Percentiles rank a stretch among this genome's conserved stretches.
phyloP scores from a whole-genome alignment of 202 grass and related monocot genomes.

The Hordeum pubiflorum region DNA sequence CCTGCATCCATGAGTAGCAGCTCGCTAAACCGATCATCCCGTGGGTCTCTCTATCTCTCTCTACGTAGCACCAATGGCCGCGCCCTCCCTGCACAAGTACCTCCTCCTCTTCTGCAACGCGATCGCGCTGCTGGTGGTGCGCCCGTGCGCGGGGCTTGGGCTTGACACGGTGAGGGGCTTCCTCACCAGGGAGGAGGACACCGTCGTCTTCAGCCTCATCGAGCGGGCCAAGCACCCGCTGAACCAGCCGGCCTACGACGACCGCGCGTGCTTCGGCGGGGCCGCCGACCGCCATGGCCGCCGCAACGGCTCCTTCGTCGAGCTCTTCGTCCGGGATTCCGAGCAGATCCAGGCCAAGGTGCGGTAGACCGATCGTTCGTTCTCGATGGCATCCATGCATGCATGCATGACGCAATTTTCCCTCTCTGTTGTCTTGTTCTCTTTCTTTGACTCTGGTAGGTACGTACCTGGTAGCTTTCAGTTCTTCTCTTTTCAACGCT shows the following conservation, averaged over 20 bases:
- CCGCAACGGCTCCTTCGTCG: slow-evolving; percentile 28
- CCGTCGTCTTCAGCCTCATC: slow-evolving; percentile 70
- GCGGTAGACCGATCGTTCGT: not conserved
- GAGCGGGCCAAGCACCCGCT: slow-evolving; percentile 56
- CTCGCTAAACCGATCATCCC: not conserved
- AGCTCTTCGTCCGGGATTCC: slow-evolving; percentile 46
- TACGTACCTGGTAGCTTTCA: not conserved
- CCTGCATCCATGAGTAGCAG: not conserved
- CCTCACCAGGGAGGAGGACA: slow-evolving; percentile 63
- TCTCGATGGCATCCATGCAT: not conserved
- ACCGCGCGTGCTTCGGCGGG: not conserved
- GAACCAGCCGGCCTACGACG: slow-evolving; percentile 38
- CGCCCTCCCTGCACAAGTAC: not conserved
- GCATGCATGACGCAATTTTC: not conserved
- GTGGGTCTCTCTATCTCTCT: not conserved
- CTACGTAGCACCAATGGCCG: slow-evolving; percentile 3
- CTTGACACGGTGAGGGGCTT: slow-evolving; percentile 60
- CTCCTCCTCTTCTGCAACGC: not conserved
- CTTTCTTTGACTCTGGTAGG: not conserved
- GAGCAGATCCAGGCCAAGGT: slow-evolving; percentile 66
- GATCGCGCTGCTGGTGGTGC: slow-evolving; percentile 6
- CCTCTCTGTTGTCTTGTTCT: not conserved
- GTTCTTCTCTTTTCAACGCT: not conserved
- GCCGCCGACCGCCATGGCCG: not conserved
- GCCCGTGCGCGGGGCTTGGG: slow-evolving; percentile 19